Evolutionary conservation across 306 rosid species (phyloP), one percentile per base, ranked within the genome.

Genomic region (Datisca glomerata): DNA sequence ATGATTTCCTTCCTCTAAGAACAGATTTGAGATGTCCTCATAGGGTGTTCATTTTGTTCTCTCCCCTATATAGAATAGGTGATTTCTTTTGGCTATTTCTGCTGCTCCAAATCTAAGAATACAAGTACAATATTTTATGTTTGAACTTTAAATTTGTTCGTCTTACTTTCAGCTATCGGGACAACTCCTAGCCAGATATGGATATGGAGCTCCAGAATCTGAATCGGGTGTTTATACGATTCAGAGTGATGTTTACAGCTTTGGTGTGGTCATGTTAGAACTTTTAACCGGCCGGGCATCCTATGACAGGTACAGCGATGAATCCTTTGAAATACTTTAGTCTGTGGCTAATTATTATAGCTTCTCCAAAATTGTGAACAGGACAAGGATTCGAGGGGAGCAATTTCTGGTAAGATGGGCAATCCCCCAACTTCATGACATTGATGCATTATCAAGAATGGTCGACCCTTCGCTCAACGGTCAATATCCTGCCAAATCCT

Each of bases 181-280:
- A 51, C 65, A 76, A 10, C 73, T 84, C 49, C 70, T 64, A 60
- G 18, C 94, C 11, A 63, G 84, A 29, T 80, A 84, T 18, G 94
- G 98, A 38, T 84, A 84, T 13, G 98, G 98, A 51, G 98, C 98
- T 45, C 98, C 98, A 32, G 98, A 91, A 58, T 84, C 78, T 55
- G 98, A 91, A 48, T 75, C 84, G 1, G 98, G 98, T 66, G 70
- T 63, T 49, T 91, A 91, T 67, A 91, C 94, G 4, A 38, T 51
- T 41, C 78, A 75, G 57, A 84, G 92, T 50, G 98, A 84, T 18
- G 89, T 84, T 32, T 91, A 72, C 69, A 91, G 96, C 53, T 81
- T 91, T 37, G 98, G 98, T 18, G 98, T 91, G 68, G 82, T 91
- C 43, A 84, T 91, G 98, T 56, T 91, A 50, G 96, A 91, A 69